Conservation (phyloP, 768 basidiomycete species). For the Hortiboletus flavorubellus region DNA sequence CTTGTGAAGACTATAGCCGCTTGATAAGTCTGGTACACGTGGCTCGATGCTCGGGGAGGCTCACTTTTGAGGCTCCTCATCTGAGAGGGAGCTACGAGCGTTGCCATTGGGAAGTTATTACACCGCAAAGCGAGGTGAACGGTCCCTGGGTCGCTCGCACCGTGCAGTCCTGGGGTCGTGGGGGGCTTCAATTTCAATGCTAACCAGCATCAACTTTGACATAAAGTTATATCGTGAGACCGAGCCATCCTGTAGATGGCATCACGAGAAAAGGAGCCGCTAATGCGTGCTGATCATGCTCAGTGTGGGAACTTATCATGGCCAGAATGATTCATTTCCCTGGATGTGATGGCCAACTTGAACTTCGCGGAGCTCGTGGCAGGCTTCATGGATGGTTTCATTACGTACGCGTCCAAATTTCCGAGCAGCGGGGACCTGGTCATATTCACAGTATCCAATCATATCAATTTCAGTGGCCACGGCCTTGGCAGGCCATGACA, state of each 20-base stretch:
- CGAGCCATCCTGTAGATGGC: constrained; percentile 13
- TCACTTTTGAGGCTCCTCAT: constrained; percentile 12
- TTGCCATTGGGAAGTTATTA: no score
- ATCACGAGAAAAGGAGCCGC: background rate
- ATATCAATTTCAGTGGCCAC: background rate
- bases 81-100: background rate
- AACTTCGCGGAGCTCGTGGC: background rate
- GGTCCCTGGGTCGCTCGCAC: no score
- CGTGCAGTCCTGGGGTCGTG: background rate
- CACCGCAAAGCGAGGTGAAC: no score
- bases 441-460: background rate
- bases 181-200: background rate
- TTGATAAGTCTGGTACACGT: background rate
- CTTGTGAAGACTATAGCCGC: constrained; percentile 7
- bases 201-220: background rate
- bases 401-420: background rate
- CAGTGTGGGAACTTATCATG: background rate
- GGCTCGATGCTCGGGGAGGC: background rate
- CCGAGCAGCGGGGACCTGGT: background rate
- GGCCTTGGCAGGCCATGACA: background rate
- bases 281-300: background rate
- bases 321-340: background rate
- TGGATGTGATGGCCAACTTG: background rate
- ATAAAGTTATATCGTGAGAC: background rate
- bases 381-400: background rate